Conservation (phyloP, 2,329 filamentous ascomycete genomes). For the Botrytis deweyae region DNA sequence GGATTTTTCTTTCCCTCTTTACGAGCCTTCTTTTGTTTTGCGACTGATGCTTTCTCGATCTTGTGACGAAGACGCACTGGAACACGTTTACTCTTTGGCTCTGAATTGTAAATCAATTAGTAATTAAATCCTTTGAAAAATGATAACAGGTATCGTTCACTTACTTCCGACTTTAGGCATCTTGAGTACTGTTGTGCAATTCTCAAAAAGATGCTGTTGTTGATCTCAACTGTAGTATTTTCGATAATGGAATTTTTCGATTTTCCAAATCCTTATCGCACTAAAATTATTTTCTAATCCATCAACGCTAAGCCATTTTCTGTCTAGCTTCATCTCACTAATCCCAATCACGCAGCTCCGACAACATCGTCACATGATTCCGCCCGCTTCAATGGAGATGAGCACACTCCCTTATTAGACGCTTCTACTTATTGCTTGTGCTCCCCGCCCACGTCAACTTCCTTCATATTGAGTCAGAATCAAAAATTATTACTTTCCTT, state of each 20-base stretch:
- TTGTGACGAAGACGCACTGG: constrained; percentile 89
- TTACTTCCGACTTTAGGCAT: constrained; percentile 42
- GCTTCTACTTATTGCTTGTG: constrained; percentile 21
- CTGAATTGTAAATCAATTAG: constrained; percentile 47
- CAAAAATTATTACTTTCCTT: not conserved
- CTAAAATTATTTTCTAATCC: constrained; percentile 23
- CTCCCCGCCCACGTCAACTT: constrained; percentile 17
- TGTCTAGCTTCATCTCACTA: not conserved
- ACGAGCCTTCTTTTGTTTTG: constrained; percentile 86
- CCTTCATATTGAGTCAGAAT: not conserved
- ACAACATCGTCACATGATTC: constrained; percentile 10
- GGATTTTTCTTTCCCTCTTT: constrained; percentile 96
- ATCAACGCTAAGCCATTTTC: not conserved
- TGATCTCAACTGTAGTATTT: not conserved
- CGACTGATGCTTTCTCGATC: constrained; percentile 86
- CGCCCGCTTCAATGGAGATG: constrained; percentile 10
- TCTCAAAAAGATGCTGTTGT: constrained; percentile 19
- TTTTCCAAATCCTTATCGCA: constrained; percentile 20
- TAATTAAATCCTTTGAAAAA: not conserved
- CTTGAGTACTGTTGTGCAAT: constrained; percentile 25
- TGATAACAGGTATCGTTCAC: constrained; percentile 15
- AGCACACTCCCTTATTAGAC: constrained; percentile 10
- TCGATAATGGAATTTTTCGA: constrained; percentile 15
- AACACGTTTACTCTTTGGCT: constrained; percentile 91
- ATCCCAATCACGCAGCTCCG: constrained; percentile 5